Evolutionary conservation across 1,284 basidiomycete genomes (phyloP).

Genomic region (Gomphus sp.): DNA sequence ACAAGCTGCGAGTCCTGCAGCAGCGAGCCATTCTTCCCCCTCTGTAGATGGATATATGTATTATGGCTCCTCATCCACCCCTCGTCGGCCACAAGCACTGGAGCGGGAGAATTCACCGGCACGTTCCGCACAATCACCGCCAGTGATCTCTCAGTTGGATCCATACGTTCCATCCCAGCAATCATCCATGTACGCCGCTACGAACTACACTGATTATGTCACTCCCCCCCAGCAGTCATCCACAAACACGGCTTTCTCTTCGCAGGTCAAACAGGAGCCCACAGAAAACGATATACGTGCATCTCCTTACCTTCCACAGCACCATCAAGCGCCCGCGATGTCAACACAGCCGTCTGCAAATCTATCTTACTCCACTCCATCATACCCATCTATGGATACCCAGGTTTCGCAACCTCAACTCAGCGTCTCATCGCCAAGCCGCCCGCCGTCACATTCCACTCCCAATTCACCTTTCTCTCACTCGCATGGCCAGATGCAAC

Average conservation of each 20-base stretch:
- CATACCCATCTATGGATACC: slow-evolving; percentile 44
- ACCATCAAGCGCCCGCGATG: slow-evolving; percentile 5
- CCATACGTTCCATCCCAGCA: slow-evolving; percentile 57
- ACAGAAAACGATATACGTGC: slow-evolving; percentile 3
- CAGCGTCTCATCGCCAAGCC: slow-evolving; percentile 24
- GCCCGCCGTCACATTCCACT: slow-evolving; percentile 30
- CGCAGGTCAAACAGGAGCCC: slow-evolving; percentile 3
- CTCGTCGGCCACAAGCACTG: slow-evolving; percentile 34
- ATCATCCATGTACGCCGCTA: slow-evolving; percentile 31
- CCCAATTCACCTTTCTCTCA: slow-evolving; percentile 64
- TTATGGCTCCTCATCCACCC: slow-evolving; percentile 39
- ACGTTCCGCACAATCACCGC: slow-evolving; percentile 30
- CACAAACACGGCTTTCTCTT: neutral
- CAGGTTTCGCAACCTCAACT: slow-evolving; percentile 31
- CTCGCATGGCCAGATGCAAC: slow-evolving; percentile 35
- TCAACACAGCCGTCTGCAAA: slow-evolving; percentile 4
- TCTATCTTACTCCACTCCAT: slow-evolving; percentile 19
- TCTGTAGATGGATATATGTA: slow-evolving; percentile 55
- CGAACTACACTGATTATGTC: slow-evolving; percentile 21
- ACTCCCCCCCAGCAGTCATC: slow-evolving; percentile 20
- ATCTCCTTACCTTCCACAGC: slow-evolving; percentile 8
- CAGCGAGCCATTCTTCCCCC: slow-evolving; percentile 26
- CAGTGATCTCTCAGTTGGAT: slow-evolving; percentile 40
- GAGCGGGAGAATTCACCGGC: slow-evolving; percentile 16
- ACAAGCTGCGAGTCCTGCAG: slow-evolving; percentile 28